A percentile compares a stretch with the other conserved stretches of the same genome.
phyloP scores from a whole-genome alignment of 1,284 basidiomycete genomes.

The Ceratobasidium sp. region DNA sequence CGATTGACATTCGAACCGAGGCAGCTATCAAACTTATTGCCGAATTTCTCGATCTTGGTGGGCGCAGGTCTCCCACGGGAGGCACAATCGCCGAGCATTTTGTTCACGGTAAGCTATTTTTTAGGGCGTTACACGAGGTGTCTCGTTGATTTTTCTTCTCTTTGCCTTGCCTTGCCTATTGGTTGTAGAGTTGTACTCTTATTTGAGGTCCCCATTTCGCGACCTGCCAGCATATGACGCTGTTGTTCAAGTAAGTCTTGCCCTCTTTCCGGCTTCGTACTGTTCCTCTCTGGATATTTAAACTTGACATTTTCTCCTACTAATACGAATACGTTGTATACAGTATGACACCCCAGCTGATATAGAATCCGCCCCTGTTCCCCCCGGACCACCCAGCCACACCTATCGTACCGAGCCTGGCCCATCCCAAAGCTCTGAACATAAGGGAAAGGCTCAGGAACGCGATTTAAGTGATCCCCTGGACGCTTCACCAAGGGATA shows the following conservation, averaged over 20 bases:
- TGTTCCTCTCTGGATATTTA: slow-evolving; percentile 56
- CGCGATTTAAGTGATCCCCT: slow-evolving; percentile 22
- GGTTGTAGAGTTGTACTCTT: slow-evolving; percentile 79
- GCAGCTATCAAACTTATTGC: slow-evolving; percentile 81
- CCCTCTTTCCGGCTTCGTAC: slow-evolving; percentile 31
- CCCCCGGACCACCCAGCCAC: neutral
- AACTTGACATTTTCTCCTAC: slow-evolving; percentile 58
- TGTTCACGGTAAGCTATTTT: slow-evolving; percentile 74
- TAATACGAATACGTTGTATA: neutral
- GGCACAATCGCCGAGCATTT: slow-evolving; percentile 84
- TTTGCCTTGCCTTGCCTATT: too few relatives aligned
- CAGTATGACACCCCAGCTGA: slow-evolving; percentile 26
- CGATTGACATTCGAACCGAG: slow-evolving; percentile 88
- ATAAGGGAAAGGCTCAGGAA: neutral
- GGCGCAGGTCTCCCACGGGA: slow-evolving; percentile 58
- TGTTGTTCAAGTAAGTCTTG: slow-evolving; percentile 73
- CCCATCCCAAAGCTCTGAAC: neutral
- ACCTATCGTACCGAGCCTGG: neutral
- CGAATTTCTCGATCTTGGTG: slow-evolving; percentile 84
- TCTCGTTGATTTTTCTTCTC: neutral
- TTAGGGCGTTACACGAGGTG: neutral
- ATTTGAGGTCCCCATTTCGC: slow-evolving; percentile 83
- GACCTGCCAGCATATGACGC: slow-evolving; percentile 83
- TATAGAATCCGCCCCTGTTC: slow-evolving; percentile 10
- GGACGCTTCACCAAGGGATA: slow-evolving; percentile 39